These are phyloP conservation scores for Phascolomyces articulosus DNA, from an alignment of 371 early-diverging fungal genomes.

Conservation along the genomic window DNA sequence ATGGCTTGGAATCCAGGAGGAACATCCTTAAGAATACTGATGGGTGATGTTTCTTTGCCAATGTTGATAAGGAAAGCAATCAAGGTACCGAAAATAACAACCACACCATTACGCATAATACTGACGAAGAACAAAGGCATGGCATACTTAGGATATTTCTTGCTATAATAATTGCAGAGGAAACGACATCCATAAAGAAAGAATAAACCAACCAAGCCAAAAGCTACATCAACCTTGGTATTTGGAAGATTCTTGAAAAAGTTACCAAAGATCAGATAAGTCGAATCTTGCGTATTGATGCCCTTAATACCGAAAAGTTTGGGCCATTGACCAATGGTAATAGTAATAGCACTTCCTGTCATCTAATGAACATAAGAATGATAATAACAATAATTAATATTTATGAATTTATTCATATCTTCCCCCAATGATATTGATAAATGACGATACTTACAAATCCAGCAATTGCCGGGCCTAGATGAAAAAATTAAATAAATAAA, in stretches of 20 bases:
- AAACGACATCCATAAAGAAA: constrained; percentile 53
- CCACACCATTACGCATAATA: constrained; percentile 52
- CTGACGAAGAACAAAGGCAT: constrained; percentile 49
- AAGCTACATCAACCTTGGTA: constrained; percentile 52
- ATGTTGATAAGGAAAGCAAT: constrained; percentile 48
- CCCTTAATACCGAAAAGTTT: constrained; percentile 68
- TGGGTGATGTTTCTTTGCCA: constrained; percentile 42
- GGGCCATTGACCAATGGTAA: constrained; percentile 77
- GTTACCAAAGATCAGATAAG: constrained; percentile 60
- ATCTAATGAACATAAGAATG: too few relatives aligned
- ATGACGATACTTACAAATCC: too few relatives aligned
- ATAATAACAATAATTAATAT: too few relatives aligned
- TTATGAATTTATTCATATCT: too few relatives aligned
- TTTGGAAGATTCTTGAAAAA: constrained; percentile 49
- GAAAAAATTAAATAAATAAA: background rate
- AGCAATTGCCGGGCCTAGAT: constrained; percentile 63
- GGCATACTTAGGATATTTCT: constrained; percentile 47
- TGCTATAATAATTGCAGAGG: constrained; percentile 28
- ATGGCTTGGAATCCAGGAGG: constrained; percentile 72
- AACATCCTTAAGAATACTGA: constrained; percentile 67
- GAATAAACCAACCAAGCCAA: constrained; percentile 48
- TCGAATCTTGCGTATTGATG: constrained; percentile 60
- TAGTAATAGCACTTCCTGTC: constrained; percentile 52
- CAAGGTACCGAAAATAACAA: constrained; percentile 48
- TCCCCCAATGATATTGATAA: too few relatives aligned